These are phyloP conservation scores for Phytophthora palmivora DNA, from an alignment of 352 stramenopile species.

Conservation along the genomic window DNA sequence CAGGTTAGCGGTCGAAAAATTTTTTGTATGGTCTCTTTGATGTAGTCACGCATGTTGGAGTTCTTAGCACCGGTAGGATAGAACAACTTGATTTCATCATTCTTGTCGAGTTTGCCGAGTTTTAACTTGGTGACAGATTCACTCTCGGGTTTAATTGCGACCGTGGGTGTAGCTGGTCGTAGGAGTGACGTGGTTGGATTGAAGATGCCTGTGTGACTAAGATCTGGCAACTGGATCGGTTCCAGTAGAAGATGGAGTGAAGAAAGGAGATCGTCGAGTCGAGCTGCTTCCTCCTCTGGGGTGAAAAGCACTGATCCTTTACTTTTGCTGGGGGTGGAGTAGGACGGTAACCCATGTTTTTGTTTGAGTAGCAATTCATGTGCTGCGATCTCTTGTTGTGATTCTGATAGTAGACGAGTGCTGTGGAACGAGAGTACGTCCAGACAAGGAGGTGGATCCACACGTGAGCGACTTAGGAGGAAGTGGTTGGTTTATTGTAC, in stretches of 20 bases:
- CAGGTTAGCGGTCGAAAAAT: conserved; percentile 31
- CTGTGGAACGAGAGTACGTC: conserved; percentile 76
- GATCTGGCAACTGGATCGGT: conserved; percentile 64
- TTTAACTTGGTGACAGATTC: conserved; percentile 28
- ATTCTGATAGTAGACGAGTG: conserved; percentile 50
- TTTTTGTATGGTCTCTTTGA: conserved; percentile 65
- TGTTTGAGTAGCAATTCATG: conserved; percentile 23
- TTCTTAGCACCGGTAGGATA: conserved; percentile 80
- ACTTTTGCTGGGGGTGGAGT: neutral
- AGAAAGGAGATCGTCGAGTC: conserved; percentile 46
- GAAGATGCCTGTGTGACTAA: conserved; percentile 62
- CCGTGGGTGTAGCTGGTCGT: conserved; percentile 21
- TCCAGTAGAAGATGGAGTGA: conserved; percentile 63
- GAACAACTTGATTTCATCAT: conserved; percentile 62
- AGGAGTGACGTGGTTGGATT: conserved; percentile 26
- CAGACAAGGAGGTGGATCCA: conserved; percentile 54
- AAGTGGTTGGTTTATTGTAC: conserved; percentile 6
- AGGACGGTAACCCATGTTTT: conserved; percentile 1
- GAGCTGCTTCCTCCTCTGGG: conserved; percentile 13
- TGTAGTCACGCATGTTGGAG: conserved; percentile 72
- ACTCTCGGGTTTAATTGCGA: conserved; percentile 5
- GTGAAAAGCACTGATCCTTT: neutral
- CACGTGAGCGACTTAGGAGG: conserved; percentile 2
- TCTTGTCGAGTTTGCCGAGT: conserved; percentile 40
- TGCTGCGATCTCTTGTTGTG: conserved; percentile 40